phyloP scores from a whole-genome alignment of 148 eudicot genomes.

The Rhododendron molle region DNA sequence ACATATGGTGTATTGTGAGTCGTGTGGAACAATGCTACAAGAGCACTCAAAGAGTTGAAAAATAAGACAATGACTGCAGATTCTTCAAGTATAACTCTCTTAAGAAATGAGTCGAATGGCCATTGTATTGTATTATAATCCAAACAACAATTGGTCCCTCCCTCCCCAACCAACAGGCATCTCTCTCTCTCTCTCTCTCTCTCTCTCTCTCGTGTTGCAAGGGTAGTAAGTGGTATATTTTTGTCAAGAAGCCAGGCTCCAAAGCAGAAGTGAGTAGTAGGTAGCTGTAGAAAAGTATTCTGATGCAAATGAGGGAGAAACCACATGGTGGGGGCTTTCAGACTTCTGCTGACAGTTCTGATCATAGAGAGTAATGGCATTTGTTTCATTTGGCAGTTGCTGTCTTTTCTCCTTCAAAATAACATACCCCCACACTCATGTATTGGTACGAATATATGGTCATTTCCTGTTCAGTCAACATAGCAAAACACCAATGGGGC shows the following conservation, averaged over 20 bases:
- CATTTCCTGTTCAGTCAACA: background rate
- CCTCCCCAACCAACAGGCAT: background rate
- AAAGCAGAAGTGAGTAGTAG: background rate
- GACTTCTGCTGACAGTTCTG: background rate
- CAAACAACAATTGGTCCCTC: conserved; percentile 2
- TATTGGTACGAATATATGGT: background rate
- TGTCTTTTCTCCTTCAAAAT: background rate
- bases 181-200: background rate
- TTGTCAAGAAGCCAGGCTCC: background rate
- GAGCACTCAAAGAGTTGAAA: background rate
- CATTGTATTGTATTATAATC: background rate
- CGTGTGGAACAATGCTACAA: background rate
- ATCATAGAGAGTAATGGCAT: background rate
- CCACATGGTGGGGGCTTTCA: background rate
- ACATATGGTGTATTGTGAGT: background rate
- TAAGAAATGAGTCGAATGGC: background rate
- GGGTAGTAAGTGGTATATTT: background rate
- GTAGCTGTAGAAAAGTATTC: background rate
- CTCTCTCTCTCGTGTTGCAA: background rate
- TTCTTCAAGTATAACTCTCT: background rate
- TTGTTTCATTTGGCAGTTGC: background rate
- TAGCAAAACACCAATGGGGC: background rate
- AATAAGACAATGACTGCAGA: background rate
- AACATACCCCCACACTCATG: background rate
- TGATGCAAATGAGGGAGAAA: background rate